Evolutionary conservation across 1,139 yeast genomes (phyloP).

Genomic region (Taiozyma sp.): DNA sequence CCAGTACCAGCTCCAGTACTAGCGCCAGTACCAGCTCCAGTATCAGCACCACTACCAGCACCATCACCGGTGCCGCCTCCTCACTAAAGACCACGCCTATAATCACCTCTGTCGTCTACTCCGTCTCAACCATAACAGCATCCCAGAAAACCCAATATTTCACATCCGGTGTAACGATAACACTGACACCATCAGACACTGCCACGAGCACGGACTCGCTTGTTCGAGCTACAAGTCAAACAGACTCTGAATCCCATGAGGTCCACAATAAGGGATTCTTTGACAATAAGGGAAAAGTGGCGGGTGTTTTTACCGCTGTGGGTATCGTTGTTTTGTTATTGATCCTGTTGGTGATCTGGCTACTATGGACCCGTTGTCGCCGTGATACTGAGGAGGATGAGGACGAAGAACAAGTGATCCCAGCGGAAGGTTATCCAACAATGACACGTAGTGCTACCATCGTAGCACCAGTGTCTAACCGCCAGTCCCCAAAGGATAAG

Average conservation of each 20-base stretch:
- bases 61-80: background rate
- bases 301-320: slow-evolving; percentile 70
- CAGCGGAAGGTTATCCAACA: slow-evolving; percentile 5
- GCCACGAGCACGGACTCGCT: background rate
- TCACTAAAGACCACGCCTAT: slow-evolving; percentile 2
- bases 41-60: too few species aligned
- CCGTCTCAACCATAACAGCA: slow-evolving; percentile 5
- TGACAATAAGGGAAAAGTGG: slow-evolving; percentile 56
- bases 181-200: background rate
- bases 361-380: background rate
- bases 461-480: background rate
- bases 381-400: slow-evolving; percentile 17
- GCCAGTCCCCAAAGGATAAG: background rate
- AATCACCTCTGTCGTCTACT: slow-evolving; percentile 6
- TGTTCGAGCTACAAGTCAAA: background rate
- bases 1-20: too few species aligned
- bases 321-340: slow-evolving; percentile 49
- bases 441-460: background rate
- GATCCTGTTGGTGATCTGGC: slow-evolving; percentile 24
- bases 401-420: slow-evolving; percentile 9
- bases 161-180: slow-evolving; percentile 8
- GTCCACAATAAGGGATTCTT: slow-evolving; percentile 33
- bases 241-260: background rate
- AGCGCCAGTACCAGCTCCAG: too few species aligned
- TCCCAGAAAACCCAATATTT: slow-evolving; percentile 6